Percentiles rank a stretch among this genome's conserved stretches.
phyloP scores from a whole-genome alignment of 129 eudicot species.

The Arctium minus region DNA sequence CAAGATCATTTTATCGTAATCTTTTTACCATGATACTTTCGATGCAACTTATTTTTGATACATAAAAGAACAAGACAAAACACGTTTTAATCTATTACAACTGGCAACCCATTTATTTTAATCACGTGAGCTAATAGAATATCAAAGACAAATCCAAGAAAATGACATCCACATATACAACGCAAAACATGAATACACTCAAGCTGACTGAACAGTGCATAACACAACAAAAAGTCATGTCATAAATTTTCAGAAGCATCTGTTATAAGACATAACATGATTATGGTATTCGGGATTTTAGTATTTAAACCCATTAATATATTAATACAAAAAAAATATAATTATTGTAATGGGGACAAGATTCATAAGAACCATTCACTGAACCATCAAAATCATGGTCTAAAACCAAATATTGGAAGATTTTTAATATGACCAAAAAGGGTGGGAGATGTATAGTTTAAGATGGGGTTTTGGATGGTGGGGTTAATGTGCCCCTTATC shows the following conservation, averaged over 20 bases:
- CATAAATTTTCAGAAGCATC: background rate
- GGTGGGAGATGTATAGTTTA: background rate
- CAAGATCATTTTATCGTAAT: background rate
- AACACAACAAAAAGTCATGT: background rate
- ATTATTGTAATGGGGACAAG: background rate
- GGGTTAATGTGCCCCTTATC: conserved; percentile 23
- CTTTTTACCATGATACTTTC: background rate
- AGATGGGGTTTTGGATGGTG: conserved; percentile 18
- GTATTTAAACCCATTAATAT: background rate
- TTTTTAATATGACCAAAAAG: conserved; percentile 13
- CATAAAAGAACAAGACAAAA: background rate
- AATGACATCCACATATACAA: background rate
- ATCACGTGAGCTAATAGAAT: background rate
- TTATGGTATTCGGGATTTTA: background rate
- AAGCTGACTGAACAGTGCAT: background rate
- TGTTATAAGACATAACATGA: background rate
- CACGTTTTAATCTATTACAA: background rate
- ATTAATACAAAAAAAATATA: background rate
- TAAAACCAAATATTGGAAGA: conserved; percentile 7
- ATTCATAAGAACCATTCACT: conserved; percentile 13
- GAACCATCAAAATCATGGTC: conserved; percentile 17
- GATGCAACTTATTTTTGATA: background rate
- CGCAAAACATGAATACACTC: background rate
- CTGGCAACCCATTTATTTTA: background rate
- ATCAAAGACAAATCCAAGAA: background rate